Evolutionary conservation across 1,284 basidiomycete genomes (phyloP).

Genomic region (Lignosus rhinocerotis): DNA sequence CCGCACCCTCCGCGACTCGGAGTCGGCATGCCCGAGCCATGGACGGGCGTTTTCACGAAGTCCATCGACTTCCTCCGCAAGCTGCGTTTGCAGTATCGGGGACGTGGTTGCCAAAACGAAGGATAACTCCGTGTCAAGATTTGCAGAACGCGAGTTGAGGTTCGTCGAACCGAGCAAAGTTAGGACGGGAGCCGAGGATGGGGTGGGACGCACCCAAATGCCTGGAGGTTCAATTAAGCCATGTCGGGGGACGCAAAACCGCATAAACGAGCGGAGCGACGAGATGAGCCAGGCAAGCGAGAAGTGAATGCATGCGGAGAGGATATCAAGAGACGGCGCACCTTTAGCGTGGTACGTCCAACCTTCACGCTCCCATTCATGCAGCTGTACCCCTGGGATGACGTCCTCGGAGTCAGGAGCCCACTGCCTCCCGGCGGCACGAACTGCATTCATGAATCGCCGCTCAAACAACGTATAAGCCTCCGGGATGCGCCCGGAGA

Average conservation of each 20-base stretch:
- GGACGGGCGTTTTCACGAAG: conserved; percentile 47
- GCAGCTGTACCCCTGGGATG: conserved; percentile 62
- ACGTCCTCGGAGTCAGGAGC: conserved; percentile 21
- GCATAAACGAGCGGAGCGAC: not conserved
- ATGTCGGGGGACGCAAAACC: not conserved
- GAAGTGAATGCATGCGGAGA: not conserved
- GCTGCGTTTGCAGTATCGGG: conserved; percentile 37
- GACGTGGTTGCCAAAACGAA: conserved; percentile 80
- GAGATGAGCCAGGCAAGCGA: not conserved
- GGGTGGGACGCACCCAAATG: conserved; percentile 78
- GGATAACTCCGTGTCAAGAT: conserved; percentile 92
- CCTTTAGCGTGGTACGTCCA: conserved; percentile 99
- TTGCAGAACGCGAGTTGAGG: conserved; percentile 88
- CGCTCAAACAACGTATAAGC: conserved; percentile 91
- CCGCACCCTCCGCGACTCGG: conserved; percentile 65
- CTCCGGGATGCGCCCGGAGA: conserved; percentile 92
- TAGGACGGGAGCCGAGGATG: conserved; percentile 57
- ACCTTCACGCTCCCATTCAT: conserved; percentile 86
- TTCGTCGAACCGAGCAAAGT: conserved; percentile 97
- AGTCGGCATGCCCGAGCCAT: conserved; percentile 51
- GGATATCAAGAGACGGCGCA: conserved; percentile 33
- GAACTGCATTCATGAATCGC: conserved; percentile 76
- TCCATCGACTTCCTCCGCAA: conserved; percentile 46
- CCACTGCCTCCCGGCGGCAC: conserved; percentile 52
- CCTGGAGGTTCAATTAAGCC: conserved; percentile 46